Evolutionary conservation across 2,329 filamentous ascomycete genomes (phyloP), one percentile per base, ranked within the genome.

Genomic region (Fusarium sp.): DNA sequence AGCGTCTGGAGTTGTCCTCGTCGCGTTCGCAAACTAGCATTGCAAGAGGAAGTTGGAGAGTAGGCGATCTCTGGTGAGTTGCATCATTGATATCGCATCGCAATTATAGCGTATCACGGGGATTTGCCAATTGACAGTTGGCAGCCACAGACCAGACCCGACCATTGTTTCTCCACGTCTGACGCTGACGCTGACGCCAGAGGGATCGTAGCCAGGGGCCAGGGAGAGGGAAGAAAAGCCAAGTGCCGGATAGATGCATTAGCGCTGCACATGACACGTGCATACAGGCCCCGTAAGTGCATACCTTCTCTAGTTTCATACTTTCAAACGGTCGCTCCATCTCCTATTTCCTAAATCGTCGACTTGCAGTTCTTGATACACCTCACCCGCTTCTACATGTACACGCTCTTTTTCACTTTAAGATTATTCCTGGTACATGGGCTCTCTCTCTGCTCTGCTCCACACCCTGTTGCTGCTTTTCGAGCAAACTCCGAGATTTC

Each of bases 301-400:
- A 74, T 70, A 72, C 35, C 54, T 68, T 41, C 64, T 24, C 13
- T 75, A 75, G 38, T 2, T 50, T 41, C 56, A 74, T 66, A 69
- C 62, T 60, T 28, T 75, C 73, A 72, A 75, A 75, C 73, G 73
- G 73, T 57, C 56, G 36, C 48, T n/a, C 24, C 50, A 55, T 62
- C 39, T 35, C 53, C 75, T 67, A 77, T 74, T 78, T 77, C 76
- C 76, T 75, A 77, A 75, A 74, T 12, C 51, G 73, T 78, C 76
- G 48, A 66, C 69, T 53, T 77, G 76, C 76, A 78, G 71, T 42
- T 63, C 51, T 61, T 53, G 66, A 70, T 60, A 62, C 75, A 77
- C 75, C 72, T 75, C 75, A 77, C 75, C 72, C 75, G 76, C 63
- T 32, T 32, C 42, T 56, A 62, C 63, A 58, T 69, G 53, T 68